Base-by-base conservation (phyloP, 495 filamentous ascomycete genomes). In the Amniculicola lignicola region DNA sequence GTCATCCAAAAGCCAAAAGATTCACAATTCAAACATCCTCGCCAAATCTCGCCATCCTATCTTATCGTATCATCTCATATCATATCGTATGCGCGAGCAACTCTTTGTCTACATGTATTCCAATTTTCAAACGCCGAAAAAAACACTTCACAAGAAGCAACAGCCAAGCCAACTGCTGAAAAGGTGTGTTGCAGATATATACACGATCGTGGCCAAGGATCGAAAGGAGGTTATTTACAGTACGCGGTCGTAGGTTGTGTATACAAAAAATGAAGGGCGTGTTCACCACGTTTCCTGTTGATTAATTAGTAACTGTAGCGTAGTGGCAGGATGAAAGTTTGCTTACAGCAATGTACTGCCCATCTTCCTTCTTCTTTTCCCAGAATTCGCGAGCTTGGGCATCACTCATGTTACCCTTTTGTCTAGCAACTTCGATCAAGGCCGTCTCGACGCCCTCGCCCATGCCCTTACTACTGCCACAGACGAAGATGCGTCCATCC, bases 401-500 rank as follows among this genome's bases (percentile, higher is more conserved):
- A 36, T 58, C 43, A 40, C 63, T 57, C 54, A 74, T 51, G 4
- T 57, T 50, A 4, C 70, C 84, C 76, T 67, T 89, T 82, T 66
- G 84, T 85, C 61, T 88, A 77, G 65, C 71, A 4, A 75, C 71
- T 47, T 69, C 66, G 11, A 70, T 47, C 10, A 73, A 59, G 6
- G 67, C 71, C 12, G 52, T 45, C 57, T 96, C 88, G 0, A 98
- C 93, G 14, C 93, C 94, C 68, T 97, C 93, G 35, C 93, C 93
- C 93, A 98, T 98, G 4, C 93, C 93, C 74, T 89, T 88, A 54
- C 82, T 87, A 65, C 86, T 91, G 16, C 93, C 93, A 64, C 94
- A 97, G 24, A 98, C 93, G 68, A 97, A 98, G 14, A 98, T 83
- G 10, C 93, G 80, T 0, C 93, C 93, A 64, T 98, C 93, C 7